These are phyloP conservation scores for Corchorus capsularis DNA, from an alignment of 345 rosid species.

Conservation along the genomic window DNA sequence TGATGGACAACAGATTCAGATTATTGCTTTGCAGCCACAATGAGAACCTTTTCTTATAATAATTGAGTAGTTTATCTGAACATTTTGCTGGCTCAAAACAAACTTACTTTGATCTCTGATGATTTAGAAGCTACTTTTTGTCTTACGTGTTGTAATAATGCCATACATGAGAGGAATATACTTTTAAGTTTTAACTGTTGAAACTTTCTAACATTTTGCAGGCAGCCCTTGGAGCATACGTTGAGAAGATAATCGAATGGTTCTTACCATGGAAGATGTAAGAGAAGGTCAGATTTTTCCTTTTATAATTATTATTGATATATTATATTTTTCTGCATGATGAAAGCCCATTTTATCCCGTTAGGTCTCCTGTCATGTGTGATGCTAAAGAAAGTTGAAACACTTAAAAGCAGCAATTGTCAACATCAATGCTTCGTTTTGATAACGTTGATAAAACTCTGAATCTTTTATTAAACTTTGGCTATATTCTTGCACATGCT, in stretches of 20 bases:
- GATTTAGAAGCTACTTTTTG: not conserved
- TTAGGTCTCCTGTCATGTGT: conserved; percentile 18
- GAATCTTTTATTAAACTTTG: not conserved
- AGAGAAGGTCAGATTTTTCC: conserved; percentile 1
- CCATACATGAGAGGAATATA: no score
- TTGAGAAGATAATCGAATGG: not conserved
- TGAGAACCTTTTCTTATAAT: not conserved
- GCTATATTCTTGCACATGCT: not conserved
- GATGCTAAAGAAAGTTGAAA: not conserved
- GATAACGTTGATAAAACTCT: not conserved
- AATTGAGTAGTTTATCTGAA: not conserved
- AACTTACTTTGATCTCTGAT: not conserved
- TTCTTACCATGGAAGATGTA: not conserved
- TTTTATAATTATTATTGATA: no score
- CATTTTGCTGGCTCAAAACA: not conserved
- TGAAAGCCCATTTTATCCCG: conserved; percentile 1
- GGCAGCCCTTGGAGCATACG: not conserved
- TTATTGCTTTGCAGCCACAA: not conserved
- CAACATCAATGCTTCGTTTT: conserved; percentile 3
- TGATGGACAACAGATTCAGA: not conserved
- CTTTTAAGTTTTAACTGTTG: not conserved
- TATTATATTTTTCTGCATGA: no score
- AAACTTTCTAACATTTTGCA: not conserved
- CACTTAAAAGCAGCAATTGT: conserved; percentile 5
- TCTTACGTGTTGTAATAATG: not conserved